A percentile compares a stretch with the other conserved stretches of the same genome.
Conservation (phyloP, 352 stramenopile species). For the Globisporangium apiculatum region DNA sequence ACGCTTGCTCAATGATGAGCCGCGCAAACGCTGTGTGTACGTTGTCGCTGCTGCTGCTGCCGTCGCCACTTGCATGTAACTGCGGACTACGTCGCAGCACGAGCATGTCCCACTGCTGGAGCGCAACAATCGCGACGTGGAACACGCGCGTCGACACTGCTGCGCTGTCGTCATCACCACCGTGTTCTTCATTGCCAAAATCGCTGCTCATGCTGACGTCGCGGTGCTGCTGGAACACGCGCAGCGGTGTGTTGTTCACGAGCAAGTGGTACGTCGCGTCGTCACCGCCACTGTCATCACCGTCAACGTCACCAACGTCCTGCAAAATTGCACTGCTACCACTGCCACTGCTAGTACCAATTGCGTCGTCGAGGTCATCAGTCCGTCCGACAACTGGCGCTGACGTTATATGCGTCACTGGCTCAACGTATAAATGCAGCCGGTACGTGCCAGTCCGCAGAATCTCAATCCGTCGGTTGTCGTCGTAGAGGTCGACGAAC, state of each 20-base stretch:
- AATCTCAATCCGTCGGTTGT: slow-evolving; percentile 6
- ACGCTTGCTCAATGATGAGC: slow-evolving; percentile 5
- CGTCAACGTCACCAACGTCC: neutral
- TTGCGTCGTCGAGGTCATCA: too few relatives aligned
- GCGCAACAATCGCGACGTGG: neutral
- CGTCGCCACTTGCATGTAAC: neutral
- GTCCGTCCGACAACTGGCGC: too few relatives aligned
- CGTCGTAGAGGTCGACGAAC: slow-evolving; percentile 8
- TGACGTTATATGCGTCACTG: neutral
- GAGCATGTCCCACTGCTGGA: slow-evolving; percentile 7
- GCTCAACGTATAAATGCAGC: slow-evolving; percentile 5
- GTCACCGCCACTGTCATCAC: neutral
- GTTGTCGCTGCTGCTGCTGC: neutral
- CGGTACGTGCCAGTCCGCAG: slow-evolving; percentile 1
- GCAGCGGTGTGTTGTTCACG: slow-evolving; percentile 5
- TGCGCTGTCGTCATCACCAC: neutral
- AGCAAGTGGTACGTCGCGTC: slow-evolving; percentile 3
- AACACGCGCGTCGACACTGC: slow-evolving; percentile 1
- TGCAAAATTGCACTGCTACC: too few relatives aligned
- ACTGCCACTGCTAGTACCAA: too few relatives aligned
- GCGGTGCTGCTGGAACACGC: slow-evolving; percentile 1
- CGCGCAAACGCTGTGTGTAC: slow-evolving; percentile 1
- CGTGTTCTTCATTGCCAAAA: too few relatives aligned
- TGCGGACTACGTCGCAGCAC: slow-evolving; percentile 1
- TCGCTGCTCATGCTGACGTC: neutral